Evolutionary conservation across 805 yeast genomes (phyloP).

Genomic region (Babjeviella inositovora): DNA sequence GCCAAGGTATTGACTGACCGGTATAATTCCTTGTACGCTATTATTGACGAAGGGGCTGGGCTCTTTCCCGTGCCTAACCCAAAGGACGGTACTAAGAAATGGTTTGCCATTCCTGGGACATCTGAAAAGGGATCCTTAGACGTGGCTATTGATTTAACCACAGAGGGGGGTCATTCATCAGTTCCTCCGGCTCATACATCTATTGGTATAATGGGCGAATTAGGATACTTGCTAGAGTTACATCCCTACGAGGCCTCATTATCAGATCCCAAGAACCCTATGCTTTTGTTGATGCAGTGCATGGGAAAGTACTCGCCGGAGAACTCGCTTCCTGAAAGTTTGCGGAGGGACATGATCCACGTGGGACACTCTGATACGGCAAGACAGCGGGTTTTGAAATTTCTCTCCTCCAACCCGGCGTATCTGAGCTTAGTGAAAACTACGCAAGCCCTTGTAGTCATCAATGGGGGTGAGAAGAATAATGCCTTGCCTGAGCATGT

Average conservation of each 20-base stretch:
- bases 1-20: conserved; percentile 12
- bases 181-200: conserved; percentile 72
- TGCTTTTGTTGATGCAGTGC: conserved; percentile 22
- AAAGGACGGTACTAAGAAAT: conserved; percentile 21
- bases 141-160: conserved; percentile 25
- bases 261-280: conserved; percentile 16
- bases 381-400: conserved; percentile 16
- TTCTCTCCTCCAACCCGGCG: conserved; percentile 9
- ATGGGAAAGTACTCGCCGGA: conserved; percentile 22
- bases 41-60: conserved; percentile 16
- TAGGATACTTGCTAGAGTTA: conserved; percentile 37
- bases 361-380: conserved; percentile 17
- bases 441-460: conserved; percentile 51
- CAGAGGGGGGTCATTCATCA: conserved; percentile 73
- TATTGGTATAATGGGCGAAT: conserved; percentile 56
- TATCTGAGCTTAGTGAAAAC: conserved; percentile 30
- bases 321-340: conserved; percentile 12
- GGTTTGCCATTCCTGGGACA: conserved; percentile 36
- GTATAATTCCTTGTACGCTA: conserved; percentile 13
- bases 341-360: conserved; percentile 6
- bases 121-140: conserved; percentile 44
- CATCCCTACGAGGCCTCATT: conserved; percentile 33
- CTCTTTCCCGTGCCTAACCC: no score
- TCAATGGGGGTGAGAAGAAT: conserved; percentile 59
- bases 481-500: conserved; percentile 65